Percentiles rank a stretch among this genome's conserved stretches.
Conservation (phyloP, 345 rosid genomes). For the Populus pruinosa region DNA sequence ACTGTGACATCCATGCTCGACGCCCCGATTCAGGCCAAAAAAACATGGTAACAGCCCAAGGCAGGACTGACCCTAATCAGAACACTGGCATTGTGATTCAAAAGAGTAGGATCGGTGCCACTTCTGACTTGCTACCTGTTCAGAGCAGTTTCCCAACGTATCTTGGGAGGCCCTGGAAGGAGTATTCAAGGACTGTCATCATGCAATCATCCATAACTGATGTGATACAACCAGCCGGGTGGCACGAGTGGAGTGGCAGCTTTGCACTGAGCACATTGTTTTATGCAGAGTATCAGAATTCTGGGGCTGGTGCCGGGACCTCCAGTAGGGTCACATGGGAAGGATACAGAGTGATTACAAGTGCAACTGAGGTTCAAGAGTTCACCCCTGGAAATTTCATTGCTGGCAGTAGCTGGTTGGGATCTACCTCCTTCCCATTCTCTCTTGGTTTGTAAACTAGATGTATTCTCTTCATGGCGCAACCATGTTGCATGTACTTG, state of each 20-base stretch:
- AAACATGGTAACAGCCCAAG: constrained; percentile 96
- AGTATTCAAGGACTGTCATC: constrained; percentile 74
- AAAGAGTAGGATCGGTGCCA: constrained; percentile 72
- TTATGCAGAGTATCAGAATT: constrained; percentile 70
- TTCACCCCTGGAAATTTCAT: constrained; percentile 56
- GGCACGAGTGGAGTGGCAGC: constrained; percentile 72
- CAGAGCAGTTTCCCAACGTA: constrained; percentile 60
- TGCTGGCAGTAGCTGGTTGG: constrained; percentile 67
- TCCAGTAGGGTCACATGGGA: constrained; percentile 67
- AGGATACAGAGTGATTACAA: constrained; percentile 57
- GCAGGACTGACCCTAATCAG: constrained; percentile 79
- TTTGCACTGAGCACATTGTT: constrained; percentile 65
- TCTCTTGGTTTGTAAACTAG: constrained; percentile 46
- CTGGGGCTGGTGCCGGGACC: constrained; percentile 71
- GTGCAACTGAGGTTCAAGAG: constrained; percentile 52
- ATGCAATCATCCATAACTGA: constrained; percentile 69
- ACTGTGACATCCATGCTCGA: constrained; percentile 93
- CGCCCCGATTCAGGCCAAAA: constrained; percentile 77
- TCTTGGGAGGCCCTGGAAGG: constrained; percentile 92
- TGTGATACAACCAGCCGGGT: constrained; percentile 64
- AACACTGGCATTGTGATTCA: constrained; percentile 94
- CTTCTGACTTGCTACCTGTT: constrained; percentile 55
- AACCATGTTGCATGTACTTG: too few relatives aligned
- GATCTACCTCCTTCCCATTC: constrained; percentile 72
- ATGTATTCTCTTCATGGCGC: not conserved